Evolutionary conservation across 2,329 filamentous ascomycete genomes (phyloP).

Genomic region (Teratosphaeria gauchensis): DNA sequence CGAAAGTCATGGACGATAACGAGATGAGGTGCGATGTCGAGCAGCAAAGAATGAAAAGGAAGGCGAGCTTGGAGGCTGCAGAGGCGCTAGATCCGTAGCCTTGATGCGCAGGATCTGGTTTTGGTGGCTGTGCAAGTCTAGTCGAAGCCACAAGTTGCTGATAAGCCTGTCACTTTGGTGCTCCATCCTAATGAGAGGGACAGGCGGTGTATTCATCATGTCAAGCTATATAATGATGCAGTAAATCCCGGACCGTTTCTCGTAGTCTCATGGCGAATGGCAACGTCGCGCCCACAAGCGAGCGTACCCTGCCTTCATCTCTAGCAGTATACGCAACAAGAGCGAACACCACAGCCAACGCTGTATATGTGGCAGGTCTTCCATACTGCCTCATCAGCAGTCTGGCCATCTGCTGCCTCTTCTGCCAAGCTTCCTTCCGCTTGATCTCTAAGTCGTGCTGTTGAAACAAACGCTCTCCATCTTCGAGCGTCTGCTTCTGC

Average conservation of each 20-base stretch:
- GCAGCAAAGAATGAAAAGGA: background rate
- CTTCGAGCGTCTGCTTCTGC: conserved; percentile 48
- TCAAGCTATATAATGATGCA: background rate
- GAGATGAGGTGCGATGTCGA: background rate
- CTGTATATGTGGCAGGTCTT: conserved; percentile 47
- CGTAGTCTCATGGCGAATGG: background rate
- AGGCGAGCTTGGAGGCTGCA: background rate
- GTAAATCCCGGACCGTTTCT: background rate
- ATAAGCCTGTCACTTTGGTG: too few relatives aligned
- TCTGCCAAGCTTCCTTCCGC: conserved; percentile 51
- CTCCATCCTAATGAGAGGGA: too few relatives aligned
- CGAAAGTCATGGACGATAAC: background rate
- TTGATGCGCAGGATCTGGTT: background rate
- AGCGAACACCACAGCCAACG: conserved; percentile 53
- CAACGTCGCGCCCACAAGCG: background rate
- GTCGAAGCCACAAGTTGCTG: background rate
- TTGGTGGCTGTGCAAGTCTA: background rate
- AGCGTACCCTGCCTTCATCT: background rate
- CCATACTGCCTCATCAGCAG: conserved; percentile 53
- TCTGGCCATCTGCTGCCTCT: conserved; percentile 30
- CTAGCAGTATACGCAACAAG: conserved; percentile 43
- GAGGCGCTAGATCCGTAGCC: background rate
- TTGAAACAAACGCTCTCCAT: conserved; percentile 60
- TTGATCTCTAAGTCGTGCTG: conserved; percentile 64
- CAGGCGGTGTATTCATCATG: background rate